Base-by-base conservation (phyloP, 2,329 filamentous ascomycete genomes). In the Exophiala sp. region DNA sequence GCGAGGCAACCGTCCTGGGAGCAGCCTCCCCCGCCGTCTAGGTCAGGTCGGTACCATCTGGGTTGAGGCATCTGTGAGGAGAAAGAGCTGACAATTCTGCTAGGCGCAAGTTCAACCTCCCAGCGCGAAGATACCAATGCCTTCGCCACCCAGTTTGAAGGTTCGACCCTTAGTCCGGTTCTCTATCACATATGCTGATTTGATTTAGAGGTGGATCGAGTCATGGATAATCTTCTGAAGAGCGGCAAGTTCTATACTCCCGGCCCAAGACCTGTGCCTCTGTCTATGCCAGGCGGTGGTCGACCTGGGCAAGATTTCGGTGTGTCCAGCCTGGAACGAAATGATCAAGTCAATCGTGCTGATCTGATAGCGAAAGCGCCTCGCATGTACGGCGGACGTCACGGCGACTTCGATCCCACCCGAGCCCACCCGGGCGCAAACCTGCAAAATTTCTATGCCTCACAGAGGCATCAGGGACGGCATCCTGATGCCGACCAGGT, bases 401-500 rank as follows among this genome's bases (percentile, higher is more conserved):
- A 91, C 65, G 85, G 84, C 74, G 89, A 94, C 68, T 90, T 86
- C 71, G 86, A 93, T 60, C 77, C 81, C 65, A 81, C 82, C 61
- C 82, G 86, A 55, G 80, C 85, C 57, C 84, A 85, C 66, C 80
- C 83, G 57, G 78, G 79, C 50, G 82, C 86, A 59, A 90, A 93
- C 69, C 78, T 93, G 52, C 91, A 96, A 71, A 91, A 86, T 68
- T 97, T 91, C 71, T 97, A 96, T 72, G 88, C 89, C 66, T 83
- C 82, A 63, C 93, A 97, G 74, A 86, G 91, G 66, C 93, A 94
- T 72, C 88, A 91, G 73, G 81, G 77, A 76, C 88, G 77, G 73
- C 88, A 79, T 73, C 90, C 79, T 77, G 93, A 97, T 76, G 88
- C 89, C 70, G 93, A 97, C 75, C 90, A 96, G 75, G 88, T 96